phyloP scores from a whole-genome alignment of 108 stramenopile species.

The Cyclotella choctawhatcheeana region DNA sequence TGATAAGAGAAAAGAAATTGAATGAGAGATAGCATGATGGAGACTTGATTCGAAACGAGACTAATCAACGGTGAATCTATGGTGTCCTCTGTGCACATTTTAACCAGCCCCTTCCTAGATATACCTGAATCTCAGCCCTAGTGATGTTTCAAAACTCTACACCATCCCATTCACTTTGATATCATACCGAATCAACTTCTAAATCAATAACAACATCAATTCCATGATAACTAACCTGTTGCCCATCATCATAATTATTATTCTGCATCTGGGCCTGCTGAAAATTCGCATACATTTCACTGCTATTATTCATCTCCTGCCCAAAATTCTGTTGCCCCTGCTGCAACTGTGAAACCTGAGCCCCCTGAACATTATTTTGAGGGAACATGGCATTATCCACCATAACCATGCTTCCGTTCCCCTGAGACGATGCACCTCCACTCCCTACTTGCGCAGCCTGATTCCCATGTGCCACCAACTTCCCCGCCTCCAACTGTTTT shows the following conservation, averaged over 20 bases:
- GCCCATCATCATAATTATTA: slow-evolving; percentile 17
- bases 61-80: no score
- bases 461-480: slow-evolving; percentile 64
- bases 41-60: no score
- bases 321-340: slow-evolving; percentile 16
- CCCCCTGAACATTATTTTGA: slow-evolving; percentile 19
- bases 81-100: not conserved
- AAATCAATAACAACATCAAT: not conserved
- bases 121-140: no score
- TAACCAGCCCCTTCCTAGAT: no score
- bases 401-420: slow-evolving; percentile 43
- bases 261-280: slow-evolving; percentile 46
- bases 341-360: slow-evolving; percentile 10
- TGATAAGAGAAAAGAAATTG: not conserved
- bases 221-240: slow-evolving; percentile 28
- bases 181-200: not conserved
- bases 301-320: slow-evolving; percentile 9
- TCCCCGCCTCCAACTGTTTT: slow-evolving; percentile 90
- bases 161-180: not conserved
- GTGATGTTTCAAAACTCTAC: no score
- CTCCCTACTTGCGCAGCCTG: slow-evolving; percentile 5
- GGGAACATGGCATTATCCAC: slow-evolving; percentile 12
- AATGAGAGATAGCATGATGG: no score
- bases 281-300: slow-evolving; percentile 52
- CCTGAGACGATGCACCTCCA: slow-evolving; percentile 36